Evolutionary conservation across 768 basidiomycete species (phyloP).

Genomic region (Boletus patriciae): DNA sequence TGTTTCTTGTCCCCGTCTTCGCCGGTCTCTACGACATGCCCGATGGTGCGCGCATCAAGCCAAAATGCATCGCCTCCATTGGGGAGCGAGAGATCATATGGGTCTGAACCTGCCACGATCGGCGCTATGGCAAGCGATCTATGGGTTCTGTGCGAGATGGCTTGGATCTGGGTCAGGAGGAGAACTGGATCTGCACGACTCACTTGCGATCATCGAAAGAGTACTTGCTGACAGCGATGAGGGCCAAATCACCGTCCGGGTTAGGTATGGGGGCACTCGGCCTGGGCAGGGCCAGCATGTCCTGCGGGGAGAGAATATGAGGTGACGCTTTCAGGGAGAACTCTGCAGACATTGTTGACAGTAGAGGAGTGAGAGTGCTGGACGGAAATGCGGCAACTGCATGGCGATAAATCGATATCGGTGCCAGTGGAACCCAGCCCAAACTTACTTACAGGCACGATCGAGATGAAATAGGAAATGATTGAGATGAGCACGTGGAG

Average conservation of each 20-base stretch:
- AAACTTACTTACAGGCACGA: not conserved
- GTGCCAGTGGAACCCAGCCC: not conserved
- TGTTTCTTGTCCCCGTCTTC: constrained; percentile 50
- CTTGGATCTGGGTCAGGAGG: not conserved
- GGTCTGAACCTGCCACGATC: constrained; percentile 49
- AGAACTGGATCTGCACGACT: constrained; percentile 24
- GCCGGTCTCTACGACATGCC: constrained; percentile 56
- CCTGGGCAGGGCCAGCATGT: constrained; percentile 67
- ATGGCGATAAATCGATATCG: constrained; percentile 27
- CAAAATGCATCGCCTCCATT: constrained; percentile 79
- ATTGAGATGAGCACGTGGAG: not conserved
- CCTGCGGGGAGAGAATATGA: constrained; percentile 67
- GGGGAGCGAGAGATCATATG: constrained; percentile 58
- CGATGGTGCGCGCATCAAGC: constrained; percentile 71
- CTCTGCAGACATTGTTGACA: constrained; percentile 34
- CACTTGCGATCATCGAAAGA: constrained; percentile 75
- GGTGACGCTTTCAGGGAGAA: constrained; percentile 61
- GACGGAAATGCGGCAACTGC: constrained; percentile 54
- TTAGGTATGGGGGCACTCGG: constrained; percentile 70
- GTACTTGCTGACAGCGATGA: constrained; percentile 66
- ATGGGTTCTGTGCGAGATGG: constrained; percentile 52
- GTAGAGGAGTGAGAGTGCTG: constrained; percentile 34
- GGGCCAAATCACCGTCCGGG: constrained; percentile 61
- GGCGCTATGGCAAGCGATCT: constrained; percentile 66
- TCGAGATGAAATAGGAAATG: not conserved